A percentile compares a stretch with the other conserved stretches of the same genome.
Conservation (phyloP, 2,329 filamentous ascomycete genomes). For the Davidsoniella virescens region DNA sequence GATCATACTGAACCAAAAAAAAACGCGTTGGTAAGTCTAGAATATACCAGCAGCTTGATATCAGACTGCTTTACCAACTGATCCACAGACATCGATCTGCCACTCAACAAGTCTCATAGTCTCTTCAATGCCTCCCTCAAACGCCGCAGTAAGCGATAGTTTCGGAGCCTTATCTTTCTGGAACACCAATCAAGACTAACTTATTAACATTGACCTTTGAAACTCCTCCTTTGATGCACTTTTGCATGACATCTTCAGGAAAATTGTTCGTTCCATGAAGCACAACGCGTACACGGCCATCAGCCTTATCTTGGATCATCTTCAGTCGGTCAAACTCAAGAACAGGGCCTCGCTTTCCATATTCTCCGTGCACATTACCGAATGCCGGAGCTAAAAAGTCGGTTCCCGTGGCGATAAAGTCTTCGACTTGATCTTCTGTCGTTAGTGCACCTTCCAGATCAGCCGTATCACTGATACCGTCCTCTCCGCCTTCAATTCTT, state of each 20-base stretch:
- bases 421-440: slow-evolving; percentile 50
- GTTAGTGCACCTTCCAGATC: slow-evolving; percentile 38
- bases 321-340: slow-evolving; percentile 40
- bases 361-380: slow-evolving; percentile 61
- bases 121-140: slow-evolving; percentile 29
- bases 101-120: slow-evolving; percentile 27
- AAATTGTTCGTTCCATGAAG: slow-evolving; percentile 43
- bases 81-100: slow-evolving; percentile 32
- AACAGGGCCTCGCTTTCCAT: slow-evolving; percentile 46
- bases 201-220: slow-evolving; percentile 44
- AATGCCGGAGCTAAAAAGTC: slow-evolving; percentile 61
- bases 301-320: slow-evolving; percentile 19
- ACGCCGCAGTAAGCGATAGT: slow-evolving; percentile 22
- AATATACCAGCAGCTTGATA: too few species aligned
- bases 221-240: slow-evolving; percentile 29
- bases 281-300: slow-evolving; percentile 27
- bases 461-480: slow-evolving; percentile 48
- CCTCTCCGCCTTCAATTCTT: slow-evolving; percentile 48
- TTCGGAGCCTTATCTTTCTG: slow-evolving; percentile 15
- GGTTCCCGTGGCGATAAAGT: slow-evolving; percentile 56
- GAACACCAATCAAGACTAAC: slow-evolving; percentile 28
- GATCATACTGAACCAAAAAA: too few species aligned
- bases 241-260: slow-evolving; percentile 29
- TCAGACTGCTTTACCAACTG: slow-evolving; percentile 28
- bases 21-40: too few species aligned